Evolutionary conservation across 2,329 filamentous ascomycete species (phyloP).

Genomic region (Xylariaceae sp.): DNA sequence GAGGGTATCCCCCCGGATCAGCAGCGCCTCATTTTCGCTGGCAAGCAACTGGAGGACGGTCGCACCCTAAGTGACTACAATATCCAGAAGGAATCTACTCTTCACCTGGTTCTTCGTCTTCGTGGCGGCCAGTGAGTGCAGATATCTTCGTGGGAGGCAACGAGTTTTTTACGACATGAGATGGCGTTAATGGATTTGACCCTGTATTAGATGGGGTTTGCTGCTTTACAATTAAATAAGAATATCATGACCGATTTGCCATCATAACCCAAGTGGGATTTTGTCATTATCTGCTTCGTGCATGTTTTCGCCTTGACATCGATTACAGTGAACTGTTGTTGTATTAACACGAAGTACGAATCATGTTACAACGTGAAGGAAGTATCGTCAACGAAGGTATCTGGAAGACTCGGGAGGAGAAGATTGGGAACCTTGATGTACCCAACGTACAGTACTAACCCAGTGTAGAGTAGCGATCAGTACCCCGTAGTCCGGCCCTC

Average conservation of each 20-base stretch:
- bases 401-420: neutral
- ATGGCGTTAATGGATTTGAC: slow-evolving; percentile 28
- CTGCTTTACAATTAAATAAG: slow-evolving; percentile 17
- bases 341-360: no score
- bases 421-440: neutral
- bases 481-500: neutral
- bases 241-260: slow-evolving; percentile 14
- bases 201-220: slow-evolving; percentile 13
- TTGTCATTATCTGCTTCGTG: neutral
- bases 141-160: slow-evolving; percentile 15
- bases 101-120: slow-evolving; percentile 65
- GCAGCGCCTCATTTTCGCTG: slow-evolving; percentile 65
- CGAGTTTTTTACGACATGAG: slow-evolving; percentile 26
- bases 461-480: neutral
- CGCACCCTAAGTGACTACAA: slow-evolving; percentile 83
- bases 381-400: no score
- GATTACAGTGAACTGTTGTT: no score
- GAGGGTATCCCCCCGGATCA: slow-evolving; percentile 67
- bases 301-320: no score
- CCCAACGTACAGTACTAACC: neutral
- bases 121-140: slow-evolving; percentile 54
- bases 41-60: slow-evolving; percentile 69
- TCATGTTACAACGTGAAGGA: no score
- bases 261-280: slow-evolving; percentile 8
- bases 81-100: slow-evolving; percentile 73